These are phyloP conservation scores for Melanomma pulvis-pyrius DNA, from an alignment of 495 filamentous ascomycete species.

Conservation along the genomic window DNA sequence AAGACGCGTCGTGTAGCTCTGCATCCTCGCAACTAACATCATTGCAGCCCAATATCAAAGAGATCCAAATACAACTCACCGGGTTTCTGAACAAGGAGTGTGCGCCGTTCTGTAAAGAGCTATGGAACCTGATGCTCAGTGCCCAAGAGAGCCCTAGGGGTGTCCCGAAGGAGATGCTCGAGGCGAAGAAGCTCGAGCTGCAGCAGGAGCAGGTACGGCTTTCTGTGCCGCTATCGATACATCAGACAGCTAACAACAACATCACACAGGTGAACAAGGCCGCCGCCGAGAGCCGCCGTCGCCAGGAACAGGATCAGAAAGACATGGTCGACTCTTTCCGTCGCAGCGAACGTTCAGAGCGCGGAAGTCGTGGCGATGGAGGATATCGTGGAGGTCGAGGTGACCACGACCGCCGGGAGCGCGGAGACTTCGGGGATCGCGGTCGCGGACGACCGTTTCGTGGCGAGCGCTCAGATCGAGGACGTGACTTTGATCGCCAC, in stretches of 20 bases:
- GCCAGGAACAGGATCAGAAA: conserved; percentile 69
- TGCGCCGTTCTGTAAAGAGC: conserved; percentile 84
- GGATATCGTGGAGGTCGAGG: conserved; percentile 62
- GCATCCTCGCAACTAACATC: conserved; percentile 14
- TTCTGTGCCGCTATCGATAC: not conserved
- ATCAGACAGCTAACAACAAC: not conserved
- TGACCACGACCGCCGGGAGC: conserved; percentile 51
- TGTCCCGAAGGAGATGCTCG: conserved; percentile 89
- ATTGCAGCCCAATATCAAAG: conserved; percentile 87
- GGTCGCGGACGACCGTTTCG: conserved; percentile 48
- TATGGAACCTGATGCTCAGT: conserved; percentile 89
- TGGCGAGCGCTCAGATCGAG: conserved; percentile 54
- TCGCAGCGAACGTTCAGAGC: conserved; percentile 57
- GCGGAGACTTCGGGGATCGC: conserved; percentile 66
- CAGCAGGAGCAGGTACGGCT: conserved; percentile 82
- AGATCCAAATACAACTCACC: conserved; percentile 88
- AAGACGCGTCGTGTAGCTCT: conserved; percentile 45
- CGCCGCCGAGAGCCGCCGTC: conserved; percentile 70
- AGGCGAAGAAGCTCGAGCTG: conserved; percentile 93
- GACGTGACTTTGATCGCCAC: conserved; percentile 55
- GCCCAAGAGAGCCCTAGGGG: conserved; percentile 86
- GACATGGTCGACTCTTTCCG: conserved; percentile 66
- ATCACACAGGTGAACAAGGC: conserved; percentile 68
- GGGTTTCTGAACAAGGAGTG: conserved; percentile 89
- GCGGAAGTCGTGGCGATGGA: conserved; percentile 7